A percentile compares a stretch with the other conserved stretches of the same genome.
These are phyloP conservation scores for Beauveria brongniartii DNA, from an alignment of 2,329 filamentous ascomycete species.

Conservation along the genomic window DNA sequence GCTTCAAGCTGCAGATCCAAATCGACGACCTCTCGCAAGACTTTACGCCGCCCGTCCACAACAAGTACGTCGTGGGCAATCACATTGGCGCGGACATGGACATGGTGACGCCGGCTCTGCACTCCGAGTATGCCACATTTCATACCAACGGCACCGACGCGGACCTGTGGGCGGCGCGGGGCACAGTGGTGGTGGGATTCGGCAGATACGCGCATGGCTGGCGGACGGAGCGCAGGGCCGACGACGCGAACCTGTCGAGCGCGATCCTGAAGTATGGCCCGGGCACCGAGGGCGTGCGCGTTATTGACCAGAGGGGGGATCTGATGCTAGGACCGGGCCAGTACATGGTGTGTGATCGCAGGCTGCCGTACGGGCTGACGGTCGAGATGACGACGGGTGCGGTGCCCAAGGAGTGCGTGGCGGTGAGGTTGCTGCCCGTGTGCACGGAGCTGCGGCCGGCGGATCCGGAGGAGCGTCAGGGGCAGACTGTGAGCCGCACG, in stretches of 20 bases:
- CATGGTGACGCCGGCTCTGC: neutral
- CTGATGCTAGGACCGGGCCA: conserved; percentile 1
- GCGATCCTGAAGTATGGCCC: neutral
- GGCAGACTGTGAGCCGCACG: neutral
- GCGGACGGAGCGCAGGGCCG: neutral
- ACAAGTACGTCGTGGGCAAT: neutral
- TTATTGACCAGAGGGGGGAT: neutral
- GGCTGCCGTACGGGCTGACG: neutral
- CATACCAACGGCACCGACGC: conserved; percentile 5
- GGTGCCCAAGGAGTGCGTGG: neutral
- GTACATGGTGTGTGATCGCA: conserved; percentile 5
- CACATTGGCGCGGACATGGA: neutral
- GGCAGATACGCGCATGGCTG: neutral
- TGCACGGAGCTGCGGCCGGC: neutral
- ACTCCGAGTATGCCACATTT: neutral
- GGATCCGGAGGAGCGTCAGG: neutral
- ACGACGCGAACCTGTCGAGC: neutral
- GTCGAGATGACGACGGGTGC: conserved; percentile 1
- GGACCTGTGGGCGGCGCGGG: neutral
- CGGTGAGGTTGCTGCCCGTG: conserved; percentile 3
- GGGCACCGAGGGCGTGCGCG: conserved; percentile 5
- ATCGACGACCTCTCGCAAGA: neutral
- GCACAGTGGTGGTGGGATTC: neutral
- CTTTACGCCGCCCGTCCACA: neutral
- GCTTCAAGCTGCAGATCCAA: neutral